These are phyloP conservation scores for Pseudocercospora macadamiae DNA, from an alignment of 2,329 filamentous ascomycete species.

Conservation along the genomic window DNA sequence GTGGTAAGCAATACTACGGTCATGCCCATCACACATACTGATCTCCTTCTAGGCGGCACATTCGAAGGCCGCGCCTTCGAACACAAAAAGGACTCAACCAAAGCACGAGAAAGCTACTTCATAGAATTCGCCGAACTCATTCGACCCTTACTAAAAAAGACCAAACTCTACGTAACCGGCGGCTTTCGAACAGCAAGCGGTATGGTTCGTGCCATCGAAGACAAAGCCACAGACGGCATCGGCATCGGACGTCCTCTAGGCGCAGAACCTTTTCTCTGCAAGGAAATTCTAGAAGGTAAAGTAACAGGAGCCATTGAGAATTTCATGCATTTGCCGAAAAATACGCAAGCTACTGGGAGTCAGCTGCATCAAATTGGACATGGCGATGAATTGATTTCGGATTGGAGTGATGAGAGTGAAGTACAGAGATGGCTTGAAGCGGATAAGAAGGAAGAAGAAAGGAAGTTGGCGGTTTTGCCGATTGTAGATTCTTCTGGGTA, in stretches of 20 bases:
- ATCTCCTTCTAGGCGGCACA: too few relatives aligned
- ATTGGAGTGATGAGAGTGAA: conserved; percentile 37
- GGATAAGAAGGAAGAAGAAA: conserved; percentile 33
- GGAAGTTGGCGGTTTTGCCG: conserved; percentile 34
- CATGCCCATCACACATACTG: too few relatives aligned
- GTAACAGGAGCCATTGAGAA: conserved; percentile 37
- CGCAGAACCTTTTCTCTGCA: conserved; percentile 36
- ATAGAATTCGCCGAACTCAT: conserved; percentile 38
- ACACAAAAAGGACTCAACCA: conserved; percentile 36
- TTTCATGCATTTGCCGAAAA: conserved; percentile 34
- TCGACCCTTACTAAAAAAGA: conserved; percentile 34
- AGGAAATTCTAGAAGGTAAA: conserved; percentile 33
- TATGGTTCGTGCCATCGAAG: conserved; percentile 33
- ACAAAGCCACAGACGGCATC: conserved; percentile 32
- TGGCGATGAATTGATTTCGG: conserved; percentile 32
- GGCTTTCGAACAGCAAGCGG: conserved; percentile 36
- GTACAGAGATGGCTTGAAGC: conserved; percentile 36
- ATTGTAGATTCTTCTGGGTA: conserved; percentile 36
- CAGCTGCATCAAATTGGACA: conserved; percentile 37
- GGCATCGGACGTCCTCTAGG: conserved; percentile 36
- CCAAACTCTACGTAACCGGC: conserved; percentile 37
- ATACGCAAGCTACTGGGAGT: conserved; percentile 36
- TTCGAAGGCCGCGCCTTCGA: conserved; percentile 35
- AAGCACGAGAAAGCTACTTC: conserved; percentile 35
- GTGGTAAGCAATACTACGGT: too few relatives aligned